Evolutionary conservation across 2,329 filamentous ascomycete species (phyloP), one percentile per base, ranked within the genome.

Genomic region (Apiospora malaysiana): DNA sequence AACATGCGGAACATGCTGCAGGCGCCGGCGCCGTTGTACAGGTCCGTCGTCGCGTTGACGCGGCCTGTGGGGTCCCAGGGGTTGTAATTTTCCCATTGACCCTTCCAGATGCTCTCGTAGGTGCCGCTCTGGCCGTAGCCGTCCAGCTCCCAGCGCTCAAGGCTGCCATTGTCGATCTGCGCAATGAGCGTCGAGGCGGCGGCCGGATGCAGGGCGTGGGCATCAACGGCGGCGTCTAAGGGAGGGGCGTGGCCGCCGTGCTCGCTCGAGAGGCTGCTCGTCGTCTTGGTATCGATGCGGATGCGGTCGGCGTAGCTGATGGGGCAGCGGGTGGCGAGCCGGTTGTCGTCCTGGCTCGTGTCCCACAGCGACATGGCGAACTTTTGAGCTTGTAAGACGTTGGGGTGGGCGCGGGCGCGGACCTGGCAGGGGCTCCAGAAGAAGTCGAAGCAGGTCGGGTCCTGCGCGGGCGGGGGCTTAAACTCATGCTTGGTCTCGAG

Each of bases 341-440:
- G 85, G 56, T 63, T 40, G 65, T 90, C 89, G 75, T 86, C 84
- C 69, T 83, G 81, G 56, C 80, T 82, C 43, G 81, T 80, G 71
- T 92, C 88, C 91, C 92, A 93, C 40, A 93, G 82, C 12, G 85
- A 83, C 85, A 92, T 90, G 78, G 92, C 86, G 76, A 92, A 93
- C 46, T 85, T 84, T 81, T 93, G 91, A 1, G 91, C 86, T 47
- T 82, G 82, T 51, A 93, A 83, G 72, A 93, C 85, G 74, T 88
- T 86, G 4, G 90, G 88, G 74, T 93, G 89, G 0, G 89, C 88
- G 32, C 91, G 88, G n/a, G 90, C 89, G 75, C 88, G 86, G 70
- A 91, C 86, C 80, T 93, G 91, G 0, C 90, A 88, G 0, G 90
- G 90, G 6, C 91, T 91, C 91, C 91, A 93, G 82, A 92, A 93